Evolutionary conservation across 2,329 filamentous ascomycete genomes (phyloP).

Genomic region (Trichoderma atroviride): DNA sequence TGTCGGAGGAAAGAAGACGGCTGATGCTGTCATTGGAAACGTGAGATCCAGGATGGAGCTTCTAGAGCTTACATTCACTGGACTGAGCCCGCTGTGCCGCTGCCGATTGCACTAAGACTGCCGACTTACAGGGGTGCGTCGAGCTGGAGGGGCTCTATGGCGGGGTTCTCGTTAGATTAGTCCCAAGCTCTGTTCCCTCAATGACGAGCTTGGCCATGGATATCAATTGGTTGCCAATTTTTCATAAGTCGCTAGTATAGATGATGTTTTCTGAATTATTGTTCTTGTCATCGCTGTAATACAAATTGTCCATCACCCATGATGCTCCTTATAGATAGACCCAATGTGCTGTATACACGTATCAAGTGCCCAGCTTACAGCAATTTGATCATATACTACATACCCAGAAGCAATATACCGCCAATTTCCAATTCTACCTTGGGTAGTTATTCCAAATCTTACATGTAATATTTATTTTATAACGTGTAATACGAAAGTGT

Average conservation of each 20-base stretch:
- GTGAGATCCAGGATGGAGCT: background rate
- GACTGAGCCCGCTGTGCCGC: background rate
- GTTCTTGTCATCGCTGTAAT: background rate
- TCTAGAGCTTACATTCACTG: background rate
- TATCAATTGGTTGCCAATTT: background rate
- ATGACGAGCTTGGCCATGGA: background rate
- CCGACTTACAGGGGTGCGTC: background rate
- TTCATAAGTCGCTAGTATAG: background rate
- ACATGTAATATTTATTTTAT: background rate
- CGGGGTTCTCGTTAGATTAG: background rate
- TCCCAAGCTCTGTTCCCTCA: background rate
- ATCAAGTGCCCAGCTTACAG: background rate
- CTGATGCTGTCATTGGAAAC: background rate
- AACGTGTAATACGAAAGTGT: fast-evolving
- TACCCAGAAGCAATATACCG: too few relatives aligned
- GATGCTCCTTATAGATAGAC: background rate
- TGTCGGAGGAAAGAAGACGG: background rate
- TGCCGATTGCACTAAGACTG: background rate
- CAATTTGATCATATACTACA: too few relatives aligned
- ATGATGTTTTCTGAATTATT: background rate
- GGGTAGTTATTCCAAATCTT: too few relatives aligned
- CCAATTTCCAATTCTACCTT: too few relatives aligned
- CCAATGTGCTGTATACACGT: background rate
- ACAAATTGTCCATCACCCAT: background rate
- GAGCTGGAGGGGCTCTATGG: background rate